A percentile compares a stretch with the other conserved stretches of the same genome.
Conservation (phyloP, 208 protist genomes). For the Leishmania braziliensis region DNA sequence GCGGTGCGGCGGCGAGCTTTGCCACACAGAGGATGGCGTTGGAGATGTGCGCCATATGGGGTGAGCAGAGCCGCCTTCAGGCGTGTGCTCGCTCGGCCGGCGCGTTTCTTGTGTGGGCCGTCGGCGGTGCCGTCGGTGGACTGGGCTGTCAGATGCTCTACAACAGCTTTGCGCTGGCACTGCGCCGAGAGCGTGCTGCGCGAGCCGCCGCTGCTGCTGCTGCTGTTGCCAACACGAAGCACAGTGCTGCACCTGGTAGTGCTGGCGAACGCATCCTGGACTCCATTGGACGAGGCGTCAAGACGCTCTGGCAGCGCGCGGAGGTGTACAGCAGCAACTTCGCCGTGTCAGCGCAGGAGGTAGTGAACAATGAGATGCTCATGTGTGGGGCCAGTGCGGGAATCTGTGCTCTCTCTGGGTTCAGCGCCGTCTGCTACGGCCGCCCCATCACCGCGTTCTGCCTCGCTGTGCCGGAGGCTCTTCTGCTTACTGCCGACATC, state of each 20-base stretch:
- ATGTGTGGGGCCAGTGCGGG: slow-evolving; percentile 71
- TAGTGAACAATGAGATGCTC: slow-evolving; percentile 36
- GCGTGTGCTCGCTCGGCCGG: slow-evolving; percentile 33
- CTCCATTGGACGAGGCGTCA: neutral
- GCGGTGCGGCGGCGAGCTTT: neutral
- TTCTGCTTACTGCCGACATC: slow-evolving; percentile 26
- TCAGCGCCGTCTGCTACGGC: slow-evolving; percentile 53
- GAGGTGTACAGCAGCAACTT: slow-evolving; percentile 29
- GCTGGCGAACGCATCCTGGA: neutral
- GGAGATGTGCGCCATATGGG: slow-evolving; percentile 10
- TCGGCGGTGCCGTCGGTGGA: slow-evolving; percentile 54
- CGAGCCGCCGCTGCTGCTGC: neutral
- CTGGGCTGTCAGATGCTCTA: slow-evolving; percentile 67
- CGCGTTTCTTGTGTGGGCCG: slow-evolving; percentile 48
- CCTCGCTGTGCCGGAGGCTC: slow-evolving; percentile 41
- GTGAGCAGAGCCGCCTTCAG: slow-evolving; percentile 6
- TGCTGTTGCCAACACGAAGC: neutral
- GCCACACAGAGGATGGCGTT: slow-evolving; percentile 7
- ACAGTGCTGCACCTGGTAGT: neutral
- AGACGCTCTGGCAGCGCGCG: neutral
- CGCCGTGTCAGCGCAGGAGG: slow-evolving; percentile 35
- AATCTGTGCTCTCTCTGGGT: slow-evolving; percentile 55
- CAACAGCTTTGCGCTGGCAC: slow-evolving; percentile 39
- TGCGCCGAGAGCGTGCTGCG: slow-evolving; percentile 18
- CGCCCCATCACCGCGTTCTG: slow-evolving; percentile 35